Evolutionary conservation across 805 yeast species (phyloP).

Genomic region (Ogataea ramenticola): DNA sequence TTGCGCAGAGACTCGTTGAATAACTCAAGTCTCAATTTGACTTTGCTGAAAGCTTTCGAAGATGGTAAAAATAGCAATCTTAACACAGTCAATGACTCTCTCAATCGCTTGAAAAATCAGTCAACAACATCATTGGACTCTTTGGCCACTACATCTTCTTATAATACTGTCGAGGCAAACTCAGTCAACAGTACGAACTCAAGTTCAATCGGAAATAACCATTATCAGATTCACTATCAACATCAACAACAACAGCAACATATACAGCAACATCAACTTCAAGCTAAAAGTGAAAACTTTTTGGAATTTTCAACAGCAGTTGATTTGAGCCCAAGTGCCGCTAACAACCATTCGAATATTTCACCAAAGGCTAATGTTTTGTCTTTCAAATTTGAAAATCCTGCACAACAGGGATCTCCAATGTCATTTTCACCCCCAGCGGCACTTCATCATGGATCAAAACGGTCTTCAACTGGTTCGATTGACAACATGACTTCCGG

Average conservation of each 20-base stretch:
- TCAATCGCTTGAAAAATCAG: not conserved
- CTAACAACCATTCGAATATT: not conserved
- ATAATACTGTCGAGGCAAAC: not conserved
- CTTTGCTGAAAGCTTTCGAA: not conserved
- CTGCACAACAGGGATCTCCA: not conserved
- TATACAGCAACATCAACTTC: not conserved
- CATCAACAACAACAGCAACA: not conserved
- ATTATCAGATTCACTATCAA: not conserved
- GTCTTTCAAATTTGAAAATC: not conserved
- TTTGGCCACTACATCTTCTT: not conserved
- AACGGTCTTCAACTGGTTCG: not conserved
- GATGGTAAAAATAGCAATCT: not conserved
- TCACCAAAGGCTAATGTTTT: not conserved
- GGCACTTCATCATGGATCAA: constrained; percentile 2
- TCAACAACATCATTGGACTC: not conserved
- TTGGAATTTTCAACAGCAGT: not conserved
- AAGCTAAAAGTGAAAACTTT: not conserved
- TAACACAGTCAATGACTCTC: not conserved
- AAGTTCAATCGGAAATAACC: not conserved
- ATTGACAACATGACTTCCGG: not conserved
- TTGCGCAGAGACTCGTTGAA: not conserved
- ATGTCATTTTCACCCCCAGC: not conserved
- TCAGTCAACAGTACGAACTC: not conserved
- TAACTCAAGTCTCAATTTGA: not conserved
- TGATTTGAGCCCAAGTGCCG: not conserved